Percentiles rank a stretch among this genome's conserved stretches.
These are phyloP conservation scores for Porcisia deanei DNA, from an alignment of 208 protist species.

Conservation along the genomic window DNA sequence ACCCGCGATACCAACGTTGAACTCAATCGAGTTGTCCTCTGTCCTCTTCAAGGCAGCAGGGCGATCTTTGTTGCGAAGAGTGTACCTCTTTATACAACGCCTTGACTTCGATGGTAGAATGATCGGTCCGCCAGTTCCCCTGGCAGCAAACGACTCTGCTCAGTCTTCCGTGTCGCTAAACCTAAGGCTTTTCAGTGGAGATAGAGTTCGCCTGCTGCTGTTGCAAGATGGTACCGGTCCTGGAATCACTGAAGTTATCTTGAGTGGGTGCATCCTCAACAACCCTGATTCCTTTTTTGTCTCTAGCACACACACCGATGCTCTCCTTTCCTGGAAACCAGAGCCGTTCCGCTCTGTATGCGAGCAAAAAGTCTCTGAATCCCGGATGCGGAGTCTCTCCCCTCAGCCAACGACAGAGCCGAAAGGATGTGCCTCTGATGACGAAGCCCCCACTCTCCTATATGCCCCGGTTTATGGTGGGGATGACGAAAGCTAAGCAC, in stretches of 20 bases:
- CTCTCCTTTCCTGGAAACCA: slow-evolving; percentile 21
- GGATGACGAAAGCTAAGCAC: slow-evolving; percentile 62
- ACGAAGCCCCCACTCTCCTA: slow-evolving; percentile 48
- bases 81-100: slow-evolving; percentile 21
- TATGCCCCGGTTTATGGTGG: slow-evolving; percentile 55
- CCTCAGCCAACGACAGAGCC: background rate
- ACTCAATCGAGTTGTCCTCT: slow-evolving; percentile 17
- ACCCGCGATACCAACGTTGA: slow-evolving; percentile 8
- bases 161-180: slow-evolving; percentile 3
- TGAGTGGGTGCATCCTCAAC: slow-evolving; percentile 18
- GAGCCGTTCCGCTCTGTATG: slow-evolving; percentile 6
- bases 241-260: slow-evolving; percentile 10
- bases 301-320: background rate
- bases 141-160: slow-evolving; percentile 13
- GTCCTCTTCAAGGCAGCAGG: slow-evolving; percentile 1
- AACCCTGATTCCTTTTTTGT: slow-evolving; percentile 5
- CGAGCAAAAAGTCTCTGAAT: background rate
- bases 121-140: slow-evolving; percentile 9
- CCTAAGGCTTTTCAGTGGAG: slow-evolving; percentile 12
- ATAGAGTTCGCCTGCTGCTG: slow-evolving; percentile 17
- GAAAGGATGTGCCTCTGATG: background rate
- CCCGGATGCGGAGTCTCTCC: slow-evolving; percentile 26
- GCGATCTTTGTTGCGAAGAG: slow-evolving; percentile 2
- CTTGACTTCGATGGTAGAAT: slow-evolving; percentile 10
- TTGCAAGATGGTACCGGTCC: slow-evolving; percentile 4